Evolutionary conservation across 2,329 filamentous ascomycete genomes (phyloP).

Genomic region (Aspergillus sp.): DNA sequence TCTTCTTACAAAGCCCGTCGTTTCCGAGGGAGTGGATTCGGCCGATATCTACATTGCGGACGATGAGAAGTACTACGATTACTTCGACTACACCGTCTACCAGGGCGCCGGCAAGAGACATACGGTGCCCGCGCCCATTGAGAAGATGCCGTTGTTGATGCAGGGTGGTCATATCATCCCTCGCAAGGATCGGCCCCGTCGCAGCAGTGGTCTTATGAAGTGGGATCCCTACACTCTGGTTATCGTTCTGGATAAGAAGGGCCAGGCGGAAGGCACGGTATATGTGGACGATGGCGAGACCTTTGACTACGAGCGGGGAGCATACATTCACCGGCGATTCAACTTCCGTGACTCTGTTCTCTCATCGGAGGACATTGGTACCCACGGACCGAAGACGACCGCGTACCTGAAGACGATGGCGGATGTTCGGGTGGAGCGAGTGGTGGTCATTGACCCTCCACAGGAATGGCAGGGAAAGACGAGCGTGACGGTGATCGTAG

Average conservation of each 20-base stretch:
- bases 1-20: constrained; percentile 87
- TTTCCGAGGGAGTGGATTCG: constrained; percentile 68
- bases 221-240: constrained; percentile 95
- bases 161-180: constrained; percentile 89
- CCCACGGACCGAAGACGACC: constrained; percentile 61
- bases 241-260: constrained; percentile 64
- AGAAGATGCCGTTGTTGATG: constrained; percentile 87
- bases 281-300: constrained; percentile 94
- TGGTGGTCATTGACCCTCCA: constrained; percentile 79
- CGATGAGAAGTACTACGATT: constrained; percentile 88
- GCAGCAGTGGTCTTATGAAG: constrained; percentile 84
- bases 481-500: constrained; percentile 50
- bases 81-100: constrained; percentile 81
- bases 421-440: constrained; percentile 74
- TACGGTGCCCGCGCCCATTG: constrained; percentile 72
- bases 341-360: constrained; percentile 60
- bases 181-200: constrained; percentile 80
- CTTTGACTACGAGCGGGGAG: constrained; percentile 81
- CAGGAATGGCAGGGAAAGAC: constrained; percentile 65
- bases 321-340: constrained; percentile 85
- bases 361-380: constrained; percentile 66
- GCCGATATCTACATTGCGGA: constrained; percentile 86
- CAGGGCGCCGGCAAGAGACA: constrained; percentile 68
- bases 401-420: constrained; percentile 77
- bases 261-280: constrained; percentile 74